Evolutionary conservation across 257 asterid genomes (phyloP).

Genomic region (Avicennia marina): DNA sequence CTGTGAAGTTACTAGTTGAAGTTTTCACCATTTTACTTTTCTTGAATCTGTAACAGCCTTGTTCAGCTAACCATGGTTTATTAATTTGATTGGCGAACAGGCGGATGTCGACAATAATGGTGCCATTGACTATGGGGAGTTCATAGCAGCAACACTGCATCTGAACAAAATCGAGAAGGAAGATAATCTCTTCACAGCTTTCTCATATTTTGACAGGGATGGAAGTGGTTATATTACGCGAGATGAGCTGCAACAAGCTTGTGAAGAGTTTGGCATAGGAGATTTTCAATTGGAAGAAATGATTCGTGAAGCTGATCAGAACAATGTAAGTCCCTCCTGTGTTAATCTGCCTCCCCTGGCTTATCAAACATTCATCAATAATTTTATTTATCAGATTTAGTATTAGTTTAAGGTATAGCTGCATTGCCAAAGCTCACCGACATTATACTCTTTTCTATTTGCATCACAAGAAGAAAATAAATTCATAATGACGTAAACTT

Average conservation of each 20-base stretch:
- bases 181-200: slow-evolving; percentile 38
- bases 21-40: background rate
- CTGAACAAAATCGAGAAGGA: slow-evolving; percentile 43
- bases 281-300: slow-evolving; percentile 38
- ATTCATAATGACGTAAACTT: too few species aligned
- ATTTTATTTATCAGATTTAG: too few species aligned
- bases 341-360: too few species aligned
- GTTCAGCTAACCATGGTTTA: too few species aligned
- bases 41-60: too few species aligned
- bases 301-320: slow-evolving; percentile 39
- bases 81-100: slow-evolving; percentile 18
- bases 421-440: too few species aligned
- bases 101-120: slow-evolving; percentile 49
- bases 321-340: slow-evolving; percentile 39
- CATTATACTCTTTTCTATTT: background rate
- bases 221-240: slow-evolving; percentile 45
- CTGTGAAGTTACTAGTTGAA: too few species aligned
- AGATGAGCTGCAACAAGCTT: slow-evolving; percentile 50
- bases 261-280: slow-evolving; percentile 43
- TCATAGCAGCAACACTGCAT: slow-evolving; percentile 50
- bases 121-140: slow-evolving; percentile 48
- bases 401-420: too few species aligned
- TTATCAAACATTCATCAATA: too few species aligned
- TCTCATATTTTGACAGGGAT: slow-evolving; percentile 45
- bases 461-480: too few species aligned